Conservation (phyloP, 495 filamentous ascomycete genomes). For the Annulohypoxylon nitens region DNA sequence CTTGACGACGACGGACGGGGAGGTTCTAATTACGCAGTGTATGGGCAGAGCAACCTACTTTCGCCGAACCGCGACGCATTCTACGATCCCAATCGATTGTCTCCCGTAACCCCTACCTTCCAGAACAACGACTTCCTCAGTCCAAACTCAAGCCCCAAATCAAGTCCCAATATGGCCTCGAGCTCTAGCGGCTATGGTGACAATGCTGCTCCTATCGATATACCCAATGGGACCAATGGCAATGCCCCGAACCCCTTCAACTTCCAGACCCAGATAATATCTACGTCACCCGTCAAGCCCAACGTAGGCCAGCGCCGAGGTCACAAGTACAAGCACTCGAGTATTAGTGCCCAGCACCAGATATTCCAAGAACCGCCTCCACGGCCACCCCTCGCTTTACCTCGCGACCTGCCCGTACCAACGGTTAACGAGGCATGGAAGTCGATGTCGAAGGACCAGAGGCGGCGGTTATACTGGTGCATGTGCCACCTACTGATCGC, state of each 20-base stretch:
- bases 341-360: slow-evolving; percentile 86
- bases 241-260: slow-evolving; percentile 80
- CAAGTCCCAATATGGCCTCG: slow-evolving; percentile 48
- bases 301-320: slow-evolving; percentile 91
- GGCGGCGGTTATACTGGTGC: slow-evolving; percentile 86
- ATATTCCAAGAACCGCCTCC: slow-evolving; percentile 96
- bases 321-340: slow-evolving; percentile 98
- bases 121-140: slow-evolving; percentile 53
- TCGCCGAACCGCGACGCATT: slow-evolving; percentile 47
- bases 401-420: slow-evolving; percentile 94
- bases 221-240: slow-evolving; percentile 46
- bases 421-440: slow-evolving; percentile 85
- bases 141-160: slow-evolving; percentile 25
- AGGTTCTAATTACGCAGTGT: slow-evolving; percentile 27
- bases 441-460: slow-evolving; percentile 90
- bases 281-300: slow-evolving; percentile 83
- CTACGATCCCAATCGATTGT: slow-evolving; percentile 73
- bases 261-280: slow-evolving; percentile 87
- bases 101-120: slow-evolving; percentile 70
- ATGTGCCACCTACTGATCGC: slow-evolving; percentile 86
- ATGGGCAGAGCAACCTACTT: slow-evolving; percentile 36
- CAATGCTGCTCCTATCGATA: slow-evolving; percentile 41
- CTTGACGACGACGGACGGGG: slow-evolving; percentile 35
- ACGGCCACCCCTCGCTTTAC: slow-evolving; percentile 86
- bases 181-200: slow-evolving; percentile 49